These are phyloP conservation scores for Toxoplasma gondii DNA, from an alignment of 169 alveolate species.

Conservation along the genomic window DNA sequence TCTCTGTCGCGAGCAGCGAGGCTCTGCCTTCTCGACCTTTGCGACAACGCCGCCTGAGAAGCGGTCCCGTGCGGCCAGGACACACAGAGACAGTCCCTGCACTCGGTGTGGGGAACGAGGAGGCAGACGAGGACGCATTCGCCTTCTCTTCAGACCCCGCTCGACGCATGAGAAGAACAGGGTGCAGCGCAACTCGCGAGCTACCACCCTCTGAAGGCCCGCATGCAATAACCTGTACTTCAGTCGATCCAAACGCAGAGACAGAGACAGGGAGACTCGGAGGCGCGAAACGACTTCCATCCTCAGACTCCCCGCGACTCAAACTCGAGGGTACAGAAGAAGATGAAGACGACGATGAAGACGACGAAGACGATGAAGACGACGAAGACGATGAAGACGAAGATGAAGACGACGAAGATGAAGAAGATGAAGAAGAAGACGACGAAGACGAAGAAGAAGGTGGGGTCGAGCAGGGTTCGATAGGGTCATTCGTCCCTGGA, in stretches of 20 bases:
- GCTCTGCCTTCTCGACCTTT: neutral
- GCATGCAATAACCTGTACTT: neutral
- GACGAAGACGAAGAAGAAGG: neutral
- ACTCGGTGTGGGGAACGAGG: neutral
- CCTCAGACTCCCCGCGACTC: neutral
- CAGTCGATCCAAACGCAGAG: neutral
- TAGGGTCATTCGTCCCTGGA: neutral
- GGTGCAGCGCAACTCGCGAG: neutral
- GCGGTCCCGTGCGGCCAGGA: neutral
- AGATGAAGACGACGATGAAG: neutral
- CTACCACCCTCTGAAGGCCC: neutral
- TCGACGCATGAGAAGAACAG: neutral
- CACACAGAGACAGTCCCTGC: neutral
- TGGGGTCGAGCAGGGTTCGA: neutral
- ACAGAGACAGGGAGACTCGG: neutral
- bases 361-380: too few relatives aligned
- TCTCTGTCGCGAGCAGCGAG: neutral
- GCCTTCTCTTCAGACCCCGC: neutral
- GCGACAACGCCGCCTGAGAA: neutral
- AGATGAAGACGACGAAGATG: too few relatives aligned
- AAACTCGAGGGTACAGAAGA: too few relatives aligned
- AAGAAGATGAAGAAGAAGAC: too few relatives aligned
- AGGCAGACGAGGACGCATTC: neutral
- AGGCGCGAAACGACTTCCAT: neutral
- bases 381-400: too few relatives aligned